Evolutionary conservation across 306 rosid genomes (phyloP), one percentile per base, ranked within the genome.

Genomic region (Comarum palustre): DNA sequence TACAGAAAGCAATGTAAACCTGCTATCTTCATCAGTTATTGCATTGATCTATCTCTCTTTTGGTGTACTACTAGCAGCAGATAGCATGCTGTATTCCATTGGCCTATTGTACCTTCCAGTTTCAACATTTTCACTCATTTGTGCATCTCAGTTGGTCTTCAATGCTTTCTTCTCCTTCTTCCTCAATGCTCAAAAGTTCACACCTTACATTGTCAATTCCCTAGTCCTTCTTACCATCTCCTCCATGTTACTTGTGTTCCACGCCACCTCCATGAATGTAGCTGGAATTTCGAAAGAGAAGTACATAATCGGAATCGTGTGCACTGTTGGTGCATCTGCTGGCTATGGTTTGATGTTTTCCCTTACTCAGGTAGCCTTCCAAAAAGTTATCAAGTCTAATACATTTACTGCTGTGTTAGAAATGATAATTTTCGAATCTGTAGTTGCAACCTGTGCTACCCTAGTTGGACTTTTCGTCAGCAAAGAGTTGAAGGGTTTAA

Each of bases 131-230:
- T 78, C 88, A 9, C 86, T 86, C 41, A 71, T 87, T 27, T 75
- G 81, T 50, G 68, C 88, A 48, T 84, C 88, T 3, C 90, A 84
- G 47, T 76, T 86, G 45, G 83, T 81, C 54, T 88, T 84, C 82
- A 84, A 76, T 72, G 90, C 90, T 6, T 17, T 84, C 38, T 88
- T 88, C 75, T 84, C 89, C 43, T 82, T 76, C 84, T 86, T 85
- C 77, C 82, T 86, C 6, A 84, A 86, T 16, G 67, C 84, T 2
- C 84, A 82, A 8, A 81, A 84, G 78, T 79, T 84, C 80, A 86
- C 91, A 55, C 82, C 89, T 38, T 77, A 51, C 58, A 77, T 79
- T 39, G 60, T 79, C 27, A 86, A 86, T 57, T 86, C 89, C 50
- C 73, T 84, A 55, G 83, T 88, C 15, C 76, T 88, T 46, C 79